Percentiles rank a stretch among this genome's conserved stretches.
Evolutionary conservation across 163 green algal genomes (phyloP).

Genomic region (Trebouxia gelatinosa): DNA sequence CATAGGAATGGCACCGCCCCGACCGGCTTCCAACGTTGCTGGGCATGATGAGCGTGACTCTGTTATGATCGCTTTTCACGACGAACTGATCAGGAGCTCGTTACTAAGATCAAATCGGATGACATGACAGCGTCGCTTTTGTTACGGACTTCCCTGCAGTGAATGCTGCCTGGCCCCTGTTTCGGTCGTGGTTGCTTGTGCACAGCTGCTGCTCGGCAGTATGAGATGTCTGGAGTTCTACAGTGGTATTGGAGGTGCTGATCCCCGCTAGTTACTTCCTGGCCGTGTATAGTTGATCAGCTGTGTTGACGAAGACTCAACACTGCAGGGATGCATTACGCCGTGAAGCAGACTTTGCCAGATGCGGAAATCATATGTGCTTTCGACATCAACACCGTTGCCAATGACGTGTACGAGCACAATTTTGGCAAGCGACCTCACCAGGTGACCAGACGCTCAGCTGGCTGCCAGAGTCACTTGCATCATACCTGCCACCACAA

Average conservation of each 20-base stretch:
- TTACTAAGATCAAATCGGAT: too few relatives aligned
- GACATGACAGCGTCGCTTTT: too few relatives aligned
- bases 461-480: background rate
- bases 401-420: conserved; percentile 71
- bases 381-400: conserved; percentile 78
- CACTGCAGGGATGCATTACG: conserved; percentile 62
- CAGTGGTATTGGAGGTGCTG: conserved; percentile 72
- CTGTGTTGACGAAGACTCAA: background rate
- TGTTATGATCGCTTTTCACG: too few relatives aligned
- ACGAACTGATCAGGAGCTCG: too few relatives aligned
- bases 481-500: background rate
- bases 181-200: too few relatives aligned
- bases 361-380: conserved; percentile 50
- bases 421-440: conserved; percentile 62
- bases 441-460: conserved; percentile 42
- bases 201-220: too few relatives aligned
- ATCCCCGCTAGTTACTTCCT: background rate
- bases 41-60: too few relatives aligned
- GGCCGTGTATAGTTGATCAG: background rate
- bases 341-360: conserved; percentile 41
- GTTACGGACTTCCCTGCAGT: too few relatives aligned
- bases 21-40: too few relatives aligned
- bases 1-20: too few relatives aligned
- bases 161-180: too few relatives aligned
- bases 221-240: conserved; percentile 75